phyloP scores from a whole-genome alignment of 2,329 filamentous ascomycete species.

The Arthrobotrys megalospora region DNA sequence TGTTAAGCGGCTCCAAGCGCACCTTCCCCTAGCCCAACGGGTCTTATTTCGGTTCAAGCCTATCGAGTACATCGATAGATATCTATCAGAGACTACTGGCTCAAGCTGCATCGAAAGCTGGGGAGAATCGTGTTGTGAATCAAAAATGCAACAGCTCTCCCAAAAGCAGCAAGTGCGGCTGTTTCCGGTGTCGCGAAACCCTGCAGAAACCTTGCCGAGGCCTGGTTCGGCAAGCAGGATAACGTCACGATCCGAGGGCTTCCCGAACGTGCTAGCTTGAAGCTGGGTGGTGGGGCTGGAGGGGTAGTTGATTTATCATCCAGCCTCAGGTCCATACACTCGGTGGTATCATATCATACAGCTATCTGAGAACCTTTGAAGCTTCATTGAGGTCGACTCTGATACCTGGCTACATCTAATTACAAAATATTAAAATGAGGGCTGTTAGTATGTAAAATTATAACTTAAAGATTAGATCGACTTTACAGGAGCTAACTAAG shows the following conservation, averaged over 20 bases:
- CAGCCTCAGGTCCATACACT: background rate
- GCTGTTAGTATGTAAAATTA: slow-evolving; percentile 30
- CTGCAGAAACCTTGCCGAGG: slow-evolving; percentile 13
- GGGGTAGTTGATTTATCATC: background rate
- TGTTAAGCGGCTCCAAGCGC: no score
- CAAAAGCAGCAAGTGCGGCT: background rate
- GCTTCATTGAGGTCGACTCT: background rate
- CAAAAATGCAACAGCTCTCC: background rate
- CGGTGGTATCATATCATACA: background rate
- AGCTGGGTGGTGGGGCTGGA: background rate
- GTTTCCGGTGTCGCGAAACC: slow-evolving; percentile 3
- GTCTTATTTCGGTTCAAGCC: no score
- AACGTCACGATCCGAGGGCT: slow-evolving; percentile 26
- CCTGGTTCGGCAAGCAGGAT: background rate
- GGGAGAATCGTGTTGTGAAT: background rate
- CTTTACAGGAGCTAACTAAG: background rate
- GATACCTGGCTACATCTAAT: background rate
- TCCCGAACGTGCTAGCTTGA: slow-evolving; percentile 3
- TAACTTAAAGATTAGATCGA: background rate
- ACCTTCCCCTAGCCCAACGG: no score
- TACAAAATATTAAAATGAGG: slow-evolving; percentile 28
- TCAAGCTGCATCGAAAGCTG: background rate
- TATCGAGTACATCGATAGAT: no score
- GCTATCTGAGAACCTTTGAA: background rate
- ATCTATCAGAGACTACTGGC: no score